These are phyloP conservation scores for Trichoderma harzianum DNA, from an alignment of 2,329 filamentous ascomycete species.

Conservation along the genomic window DNA sequence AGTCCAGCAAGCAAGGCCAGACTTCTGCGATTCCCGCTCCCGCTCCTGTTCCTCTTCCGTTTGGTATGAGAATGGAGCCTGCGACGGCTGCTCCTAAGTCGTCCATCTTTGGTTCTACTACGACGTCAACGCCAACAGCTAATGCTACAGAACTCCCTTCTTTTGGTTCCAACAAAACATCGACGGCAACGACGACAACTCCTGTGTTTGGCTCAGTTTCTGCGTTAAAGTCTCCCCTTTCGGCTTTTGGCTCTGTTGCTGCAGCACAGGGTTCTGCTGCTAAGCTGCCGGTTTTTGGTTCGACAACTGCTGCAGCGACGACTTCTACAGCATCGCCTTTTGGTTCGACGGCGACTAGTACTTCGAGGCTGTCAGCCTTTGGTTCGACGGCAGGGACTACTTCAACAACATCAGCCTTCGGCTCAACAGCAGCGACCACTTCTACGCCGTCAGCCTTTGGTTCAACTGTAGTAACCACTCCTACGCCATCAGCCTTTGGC, in stretches of 20 bases:
- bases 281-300: neutral
- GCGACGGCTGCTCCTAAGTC: neutral
- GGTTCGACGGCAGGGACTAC: neutral
- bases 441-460: neutral
- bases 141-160: neutral
- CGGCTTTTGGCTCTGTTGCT: neutral
- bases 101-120: neutral
- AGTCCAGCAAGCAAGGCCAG: neutral
- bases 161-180: neutral
- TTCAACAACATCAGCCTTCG: neutral
- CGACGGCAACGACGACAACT: neutral
- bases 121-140: neutral
- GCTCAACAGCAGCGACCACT: neutral
- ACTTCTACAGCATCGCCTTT: neutral
- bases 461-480: fast-evolving
- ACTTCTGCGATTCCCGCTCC: neutral
- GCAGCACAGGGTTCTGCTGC: neutral
- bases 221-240: neutral
- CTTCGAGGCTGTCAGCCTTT: neutral
- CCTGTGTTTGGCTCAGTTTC: neutral
- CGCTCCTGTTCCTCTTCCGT: neutral
- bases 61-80: neutral
- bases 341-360: neutral
- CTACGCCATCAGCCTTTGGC: neutral
- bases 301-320: neutral